Base-by-base conservation (phyloP, 2,329 filamentous ascomycete genomes). In the Blumeriella jaapii region DNA sequence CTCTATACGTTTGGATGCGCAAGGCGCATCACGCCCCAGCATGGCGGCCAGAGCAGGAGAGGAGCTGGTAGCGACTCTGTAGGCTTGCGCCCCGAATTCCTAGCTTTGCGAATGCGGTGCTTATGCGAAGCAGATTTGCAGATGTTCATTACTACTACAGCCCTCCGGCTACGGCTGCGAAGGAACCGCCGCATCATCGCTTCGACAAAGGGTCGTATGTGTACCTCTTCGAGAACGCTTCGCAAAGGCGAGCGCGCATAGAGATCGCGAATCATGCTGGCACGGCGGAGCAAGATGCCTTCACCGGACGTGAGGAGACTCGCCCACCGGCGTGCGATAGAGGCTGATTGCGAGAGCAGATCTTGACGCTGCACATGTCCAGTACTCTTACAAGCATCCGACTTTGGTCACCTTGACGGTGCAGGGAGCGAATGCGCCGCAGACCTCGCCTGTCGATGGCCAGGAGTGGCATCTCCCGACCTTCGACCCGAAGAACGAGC, bases 181-280 rank as follows among this genome's bases (percentile, higher is more conserved):
- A 68, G 38, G 74, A 69, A 38, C 81, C 82, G 18, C 73, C 68
- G n/a, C 82, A 87, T 56, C 79, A 87, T 57, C 75, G 82, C 33
- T 87, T 89, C 57, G 78, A 84, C 57, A 82, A 81, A 56, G 71
- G 76, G 29, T 86, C 80, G 6, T 87, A 87, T 55, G 70, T 87
- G 38, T 87, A 87, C 54, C 63, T 87, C 5, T 86, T 84, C 55
- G 78, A 86, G 57, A 80, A 83, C 54, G 69, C 79, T 9, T 64
- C 64, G 41, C 71, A 78, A 47, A 67, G 74, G 42, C 68, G 73
- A 41, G 78, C 78, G 44, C 77, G 82, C 47, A 62, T 87, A 45
- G 82, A 87, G 59, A 64, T 87, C 42, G 82, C 82, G 27, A 89
- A 87, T 51, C 65, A 78, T 48, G 71, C 79, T 6, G 82, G 82